Evolutionary conservation across 2,329 filamentous ascomycete species (phyloP), one percentile per base, ranked within the genome.

Genomic region (Colletotrichum chlorophyti): DNA sequence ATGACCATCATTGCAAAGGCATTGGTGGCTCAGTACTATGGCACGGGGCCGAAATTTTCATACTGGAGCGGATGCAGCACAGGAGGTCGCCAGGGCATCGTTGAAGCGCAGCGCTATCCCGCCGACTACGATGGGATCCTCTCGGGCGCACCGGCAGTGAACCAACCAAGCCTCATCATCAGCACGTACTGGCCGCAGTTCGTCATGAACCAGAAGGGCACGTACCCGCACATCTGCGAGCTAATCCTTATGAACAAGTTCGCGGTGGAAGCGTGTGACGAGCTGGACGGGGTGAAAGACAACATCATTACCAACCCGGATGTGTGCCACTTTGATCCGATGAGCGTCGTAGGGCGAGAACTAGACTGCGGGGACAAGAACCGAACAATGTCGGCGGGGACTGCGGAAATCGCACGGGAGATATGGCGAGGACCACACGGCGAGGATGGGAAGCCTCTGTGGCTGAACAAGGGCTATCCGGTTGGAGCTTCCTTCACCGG

Each of bases 61-160:
- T 83, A 83, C 66, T 84, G 77, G 65, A 70, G 72, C 12, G 82
- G 83, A 12, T 85, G 82, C 63, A 83, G 79, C 2, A 83, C 79
- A 0, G 83, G 83, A 12, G 84, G 84, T 1, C 72, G 83, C 2
- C 82, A 86, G 67, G 84, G 83, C 14, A 68, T 83, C 26, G 79
- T 80, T 61, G 72, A 80, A 21, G 77, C 80, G 0, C 79, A 85
- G 63, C 67, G 74, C 14, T 83, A 79, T 60, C 82, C 83, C 0
- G 72, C 77, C 1, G 79, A 82, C 35, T 85, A 83, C 49, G 79
- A 85, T 43, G 83, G 83, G 2, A 77, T 85, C 14, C 65, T 83
- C 0, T 81, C 81, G 1, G 76, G 74, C 0, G 71, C 71, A 3
- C 76, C 78, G 5, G 82, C 79, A 11, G 58, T 77, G 6, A 67